Base-by-base conservation (phyloP, 768 basidiomycete species). In the Russula sp. region DNA sequence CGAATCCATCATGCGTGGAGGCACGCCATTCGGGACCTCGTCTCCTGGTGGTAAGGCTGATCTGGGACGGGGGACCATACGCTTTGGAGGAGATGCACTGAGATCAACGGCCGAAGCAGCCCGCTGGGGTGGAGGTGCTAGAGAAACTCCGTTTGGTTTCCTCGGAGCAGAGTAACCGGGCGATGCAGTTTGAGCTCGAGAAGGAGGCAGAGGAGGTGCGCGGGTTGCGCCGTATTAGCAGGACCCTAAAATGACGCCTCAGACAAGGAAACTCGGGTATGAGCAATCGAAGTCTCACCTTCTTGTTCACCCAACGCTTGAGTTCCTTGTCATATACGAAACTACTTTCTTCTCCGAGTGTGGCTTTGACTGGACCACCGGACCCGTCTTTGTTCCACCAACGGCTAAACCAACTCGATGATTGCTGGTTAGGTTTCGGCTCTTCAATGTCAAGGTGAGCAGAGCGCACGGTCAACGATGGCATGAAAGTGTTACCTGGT, bases 281-380 rank as follows among this genome's bases (percentile, higher is more conserved):
- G 10, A 22, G 51, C 56, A 32, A 63, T 58, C 62, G 24, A 10
- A 7, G 67, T n/a, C 76, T 73, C 65, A 92, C 94, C 78, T 89
- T 94, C 76, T 90, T 95, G 74, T 97, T 94, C 30, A 99, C 87
- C 97, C 97, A 99, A 66, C 89, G 84, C 74, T 95, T 94, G 64
- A 88, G 81, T n/a, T 97, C 94, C 70, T 90, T 87, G 72, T 99
- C 97, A 73, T 91, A 99, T 71, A 92, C 89, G 78, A 98, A 96
- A 30, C 86, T 79, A 30, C 78, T 93, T 72, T 94, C 86, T 69
- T 98, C 93, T 9, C 97, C 97, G 28, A 99, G 83, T 69, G 89
- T 98, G 22, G 96, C 97, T 72, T 87, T 90, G 62, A 96, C 77
- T 2, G 96, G 94, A 10, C 81, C 92, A 10, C 85, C 79, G 7